Percentiles rank a stretch among this genome's conserved stretches.
Evolutionary conservation across 257 asterid genomes (phyloP).

Genomic region (Linaria vulgaris): DNA sequence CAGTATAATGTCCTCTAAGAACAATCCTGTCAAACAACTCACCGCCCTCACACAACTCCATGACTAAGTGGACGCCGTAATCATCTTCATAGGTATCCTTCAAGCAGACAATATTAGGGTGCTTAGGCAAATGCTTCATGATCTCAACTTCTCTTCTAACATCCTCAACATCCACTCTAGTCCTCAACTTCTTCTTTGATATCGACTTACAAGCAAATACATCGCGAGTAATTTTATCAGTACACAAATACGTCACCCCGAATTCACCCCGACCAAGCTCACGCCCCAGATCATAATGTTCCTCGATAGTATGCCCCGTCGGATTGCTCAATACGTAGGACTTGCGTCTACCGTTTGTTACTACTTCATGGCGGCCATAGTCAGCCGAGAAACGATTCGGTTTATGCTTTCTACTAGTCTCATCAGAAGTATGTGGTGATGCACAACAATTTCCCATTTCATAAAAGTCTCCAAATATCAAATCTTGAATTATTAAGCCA

Average conservation of each 20-base stretch:
- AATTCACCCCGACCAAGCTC: conserved; percentile 67
- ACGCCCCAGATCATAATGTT: conserved; percentile 45
- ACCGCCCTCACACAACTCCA: conserved; percentile 79
- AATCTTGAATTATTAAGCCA: too few species aligned
- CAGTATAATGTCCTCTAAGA: conserved; percentile 65
- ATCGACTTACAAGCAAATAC: conserved; percentile 62
- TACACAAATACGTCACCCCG: conserved; percentile 61
- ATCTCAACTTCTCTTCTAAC: conserved; percentile 66
- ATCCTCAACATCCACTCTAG: conserved; percentile 62
- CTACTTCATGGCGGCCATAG: conserved; percentile 21
- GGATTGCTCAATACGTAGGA: conserved; percentile 40
- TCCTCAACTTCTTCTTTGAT: conserved; percentile 57
- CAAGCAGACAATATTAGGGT: conserved; percentile 51
- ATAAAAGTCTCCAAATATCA: conserved; percentile 9
- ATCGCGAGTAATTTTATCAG: conserved; percentile 40
- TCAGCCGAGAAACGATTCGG: conserved; percentile 34
- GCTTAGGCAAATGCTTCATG: conserved; percentile 63
- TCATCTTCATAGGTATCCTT: conserved; percentile 66
- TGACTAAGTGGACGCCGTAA: conserved; percentile 55
- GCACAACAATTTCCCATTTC: conserved; percentile 59
- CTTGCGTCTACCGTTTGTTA: conserved; percentile 33
- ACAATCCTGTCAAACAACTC: conserved; percentile 67
- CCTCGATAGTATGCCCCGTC: conserved; percentile 40
- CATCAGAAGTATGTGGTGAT: conserved; percentile 41
- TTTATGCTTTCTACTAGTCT: conserved; percentile 27